A percentile compares a stretch with the other conserved stretches of the same genome.
These are phyloP conservation scores for Polytrichum formosum DNA, from an alignment of 225 moss, liverwort and hornwort species.

Conservation along the genomic window DNA sequence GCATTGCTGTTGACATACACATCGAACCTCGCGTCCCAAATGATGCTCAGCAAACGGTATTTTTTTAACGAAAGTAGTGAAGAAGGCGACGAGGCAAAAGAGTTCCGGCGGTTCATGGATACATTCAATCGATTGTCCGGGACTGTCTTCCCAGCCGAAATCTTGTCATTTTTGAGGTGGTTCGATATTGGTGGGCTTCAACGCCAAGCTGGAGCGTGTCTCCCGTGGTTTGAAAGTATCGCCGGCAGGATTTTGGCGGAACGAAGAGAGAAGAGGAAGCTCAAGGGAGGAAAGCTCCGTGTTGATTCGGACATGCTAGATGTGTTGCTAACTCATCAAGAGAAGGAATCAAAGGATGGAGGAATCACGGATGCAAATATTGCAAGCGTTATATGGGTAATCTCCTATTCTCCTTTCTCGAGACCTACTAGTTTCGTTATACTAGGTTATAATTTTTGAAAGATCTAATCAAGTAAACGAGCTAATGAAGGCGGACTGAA, in stretches of 20 bases:
- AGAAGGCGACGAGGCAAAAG: conserved; percentile 39
- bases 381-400: conserved; percentile 41
- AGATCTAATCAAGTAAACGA: too few relatives aligned
- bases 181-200: conserved; percentile 41
- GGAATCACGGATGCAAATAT: conserved; percentile 30
- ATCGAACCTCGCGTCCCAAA: conserved; percentile 23
- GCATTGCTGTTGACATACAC: conserved; percentile 19
- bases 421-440: too few relatives aligned
- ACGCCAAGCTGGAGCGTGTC: conserved; percentile 20
- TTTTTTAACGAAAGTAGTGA: conserved; percentile 14
- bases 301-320: conserved; percentile 42
- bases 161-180: conserved; percentile 29
- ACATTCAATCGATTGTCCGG: conserved; percentile 27
- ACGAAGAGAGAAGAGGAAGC: conserved; percentile 26
- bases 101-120: conserved; percentile 36
- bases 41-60: conserved; percentile 40
- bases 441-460: too few relatives aligned
- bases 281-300: conserved; percentile 21
- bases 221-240: conserved; percentile 37
- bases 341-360: conserved; percentile 16
- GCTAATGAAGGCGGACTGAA: too few relatives aligned
- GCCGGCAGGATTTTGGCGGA: conserved; percentile 36
- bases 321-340: conserved; percentile 41
- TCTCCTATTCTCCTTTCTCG: neutral
- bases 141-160: conserved; percentile 39